phyloP scores from a whole-genome alignment of 2,329 filamentous ascomycete species.

The Metarhizium guizhouense region DNA sequence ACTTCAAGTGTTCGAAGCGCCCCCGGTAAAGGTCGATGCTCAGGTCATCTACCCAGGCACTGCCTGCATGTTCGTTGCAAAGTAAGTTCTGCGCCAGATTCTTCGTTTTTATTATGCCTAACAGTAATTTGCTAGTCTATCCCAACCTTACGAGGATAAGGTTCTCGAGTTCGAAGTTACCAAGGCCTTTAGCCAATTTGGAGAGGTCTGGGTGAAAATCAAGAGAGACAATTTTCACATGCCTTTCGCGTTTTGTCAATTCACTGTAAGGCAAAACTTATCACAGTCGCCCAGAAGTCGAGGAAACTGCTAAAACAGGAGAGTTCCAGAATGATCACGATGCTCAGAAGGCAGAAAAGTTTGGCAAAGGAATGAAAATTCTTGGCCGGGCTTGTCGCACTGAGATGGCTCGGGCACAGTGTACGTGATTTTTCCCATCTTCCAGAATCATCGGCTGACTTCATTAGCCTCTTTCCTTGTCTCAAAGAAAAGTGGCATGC shows the following conservation, averaged over 20 bases:
- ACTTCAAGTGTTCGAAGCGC: constrained; percentile 3
- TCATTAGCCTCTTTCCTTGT: constrained; percentile 40
- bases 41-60: constrained; percentile 44
- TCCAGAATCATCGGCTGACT: constrained; percentile 13
- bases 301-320: background rate
- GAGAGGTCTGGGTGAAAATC: constrained; percentile 54
- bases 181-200: constrained; percentile 42
- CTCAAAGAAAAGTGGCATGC: constrained; percentile 24
- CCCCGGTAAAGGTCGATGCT: constrained; percentile 29
- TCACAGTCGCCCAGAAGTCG: background rate
- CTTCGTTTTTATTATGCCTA: background rate
- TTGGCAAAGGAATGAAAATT: constrained; percentile 39
- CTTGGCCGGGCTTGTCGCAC: constrained; percentile 49
- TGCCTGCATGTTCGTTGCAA: constrained; percentile 56
- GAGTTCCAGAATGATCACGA: constrained; percentile 34
- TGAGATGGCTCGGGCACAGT: constrained; percentile 50
- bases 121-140: constrained; percentile 32
- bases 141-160: constrained; percentile 38
- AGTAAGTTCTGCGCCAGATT: constrained; percentile 38
- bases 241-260: constrained; percentile 58
- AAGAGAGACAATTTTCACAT: constrained; percentile 47
- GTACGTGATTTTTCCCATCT: constrained; percentile 36
- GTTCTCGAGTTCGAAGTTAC: constrained; percentile 45
- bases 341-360: constrained; percentile 37
- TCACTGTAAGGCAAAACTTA: constrained; percentile 36